These are phyloP conservation scores for Lumnitzera littorea DNA, from an alignment of 345 rosid genomes.

Conservation along the genomic window DNA sequence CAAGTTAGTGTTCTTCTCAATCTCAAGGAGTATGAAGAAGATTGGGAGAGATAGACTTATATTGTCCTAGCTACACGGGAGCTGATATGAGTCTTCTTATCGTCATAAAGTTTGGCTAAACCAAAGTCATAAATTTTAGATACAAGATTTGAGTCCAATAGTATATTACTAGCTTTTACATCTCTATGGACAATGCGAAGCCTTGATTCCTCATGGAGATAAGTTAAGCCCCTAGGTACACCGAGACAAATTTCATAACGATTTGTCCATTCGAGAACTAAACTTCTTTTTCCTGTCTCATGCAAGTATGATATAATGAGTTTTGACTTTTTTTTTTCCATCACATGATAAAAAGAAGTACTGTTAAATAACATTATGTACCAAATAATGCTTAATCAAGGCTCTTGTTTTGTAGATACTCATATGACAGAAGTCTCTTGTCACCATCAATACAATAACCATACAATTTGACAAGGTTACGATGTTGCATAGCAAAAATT, in stretches of 20 bases:
- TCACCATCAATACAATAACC: constrained; percentile 64
- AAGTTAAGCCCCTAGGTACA: constrained; percentile 49
- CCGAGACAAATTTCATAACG: constrained; percentile 42
- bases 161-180: constrained; percentile 42
- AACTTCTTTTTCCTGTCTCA: constrained; percentile 25
- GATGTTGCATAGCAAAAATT: constrained; percentile 51
- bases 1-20: not conserved
- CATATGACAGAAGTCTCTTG: constrained; percentile 60
- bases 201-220: constrained; percentile 65
- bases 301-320: constrained; percentile 3
- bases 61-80: constrained; percentile 55
- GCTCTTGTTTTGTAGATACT: constrained; percentile 62
- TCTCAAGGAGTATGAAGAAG: not conserved
- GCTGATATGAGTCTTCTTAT: constrained; percentile 49
- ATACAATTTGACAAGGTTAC: constrained; percentile 63
- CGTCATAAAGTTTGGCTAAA: constrained; percentile 57
- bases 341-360: not conserved
- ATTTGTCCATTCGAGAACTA: constrained; percentile 35
- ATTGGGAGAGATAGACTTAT: constrained; percentile 19
- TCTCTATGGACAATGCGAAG: constrained; percentile 48
- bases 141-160: too few relatives aligned
- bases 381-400: constrained; percentile 67
- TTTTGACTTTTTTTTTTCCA: too few relatives aligned
- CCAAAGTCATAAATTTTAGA: too few relatives aligned
- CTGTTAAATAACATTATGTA: constrained; percentile 13